phyloP scores from a whole-genome alignment of 1,284 basidiomycete genomes.

The Leccinum huronense region DNA sequence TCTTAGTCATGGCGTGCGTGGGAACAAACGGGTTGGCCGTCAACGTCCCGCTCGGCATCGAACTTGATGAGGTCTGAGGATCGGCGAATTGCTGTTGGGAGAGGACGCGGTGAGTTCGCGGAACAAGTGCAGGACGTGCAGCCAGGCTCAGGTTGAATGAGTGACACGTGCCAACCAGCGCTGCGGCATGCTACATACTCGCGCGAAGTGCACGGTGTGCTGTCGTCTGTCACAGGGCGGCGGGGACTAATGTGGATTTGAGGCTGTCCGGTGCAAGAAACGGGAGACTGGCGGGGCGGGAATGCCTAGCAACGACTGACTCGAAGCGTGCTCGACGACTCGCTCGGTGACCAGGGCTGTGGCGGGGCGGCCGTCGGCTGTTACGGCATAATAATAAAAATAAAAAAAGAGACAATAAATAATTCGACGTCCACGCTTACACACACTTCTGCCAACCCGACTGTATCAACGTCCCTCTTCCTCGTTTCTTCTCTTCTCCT shows the following conservation, averaged over 20 bases:
- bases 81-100: neutral
- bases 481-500: constrained; percentile 32
- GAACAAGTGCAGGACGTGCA: neutral
- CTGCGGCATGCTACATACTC: neutral
- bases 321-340: neutral
- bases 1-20: constrained; percentile 5
- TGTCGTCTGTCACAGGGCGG: neutral
- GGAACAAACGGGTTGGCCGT: constrained; percentile 1
- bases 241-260: neutral
- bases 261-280: neutral
- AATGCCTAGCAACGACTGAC: neutral
- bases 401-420: constrained; percentile 28
- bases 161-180: constrained; percentile 6
- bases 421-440: constrained; percentile 15
- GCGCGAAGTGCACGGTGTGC: too few relatives aligned
- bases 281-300: neutral
- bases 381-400: constrained; percentile 24
- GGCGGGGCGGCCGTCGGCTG: constrained; percentile 23
- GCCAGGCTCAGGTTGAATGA: neutral
- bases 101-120: constrained; percentile 17
- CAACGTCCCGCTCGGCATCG: neutral
- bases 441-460: constrained; percentile 25
- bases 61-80: neutral
- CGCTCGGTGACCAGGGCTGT: constrained; percentile 13
- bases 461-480: constrained; percentile 31